A percentile compares a stretch with the other conserved stretches of the same genome.
Conservation (phyloP, 1,284 basidiomycete genomes). For the Anthracocystis walkeri region DNA sequence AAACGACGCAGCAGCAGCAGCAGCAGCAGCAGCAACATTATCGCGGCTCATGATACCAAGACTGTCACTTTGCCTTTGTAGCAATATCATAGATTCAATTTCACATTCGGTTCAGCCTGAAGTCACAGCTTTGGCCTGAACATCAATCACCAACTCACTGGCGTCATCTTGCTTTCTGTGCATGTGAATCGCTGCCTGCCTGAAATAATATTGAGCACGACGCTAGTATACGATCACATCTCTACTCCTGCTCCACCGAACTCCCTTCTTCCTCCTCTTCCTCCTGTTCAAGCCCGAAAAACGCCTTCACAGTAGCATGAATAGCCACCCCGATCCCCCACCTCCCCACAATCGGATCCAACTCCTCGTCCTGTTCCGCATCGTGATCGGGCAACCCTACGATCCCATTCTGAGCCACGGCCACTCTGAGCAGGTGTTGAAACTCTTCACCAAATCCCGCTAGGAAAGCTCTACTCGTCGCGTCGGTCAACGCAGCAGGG, state of each 20-base stretch:
- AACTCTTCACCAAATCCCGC: conserved; percentile 13
- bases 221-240: background rate
- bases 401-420: conserved; percentile 16
- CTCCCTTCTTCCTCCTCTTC: background rate
- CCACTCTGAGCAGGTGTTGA: conserved; percentile 18
- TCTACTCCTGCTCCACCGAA: conserved; percentile 8
- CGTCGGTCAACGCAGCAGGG: background rate
- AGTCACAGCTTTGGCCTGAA: background rate
- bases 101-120: background rate
- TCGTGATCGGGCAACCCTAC: conserved; percentile 18
- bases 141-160: too few relatives aligned
- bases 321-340: conserved; percentile 22
- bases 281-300: conserved; percentile 23
- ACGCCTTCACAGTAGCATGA: conserved; percentile 24
- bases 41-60: background rate
- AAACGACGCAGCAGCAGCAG: conserved; percentile 9
- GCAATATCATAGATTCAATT: background rate
- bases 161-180: too few relatives aligned
- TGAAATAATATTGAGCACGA: too few relatives aligned
- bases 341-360: conserved; percentile 12
- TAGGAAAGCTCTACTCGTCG: conserved; percentile 6
- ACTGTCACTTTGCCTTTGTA: background rate
- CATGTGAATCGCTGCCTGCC: too few relatives aligned
- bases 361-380: conserved; percentile 12
- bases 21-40: conserved; percentile 19